Evolutionary conservation across 441 rosid species (phyloP), one percentile per base, ranked within the genome.

Genomic region (Sinapis alba): DNA sequence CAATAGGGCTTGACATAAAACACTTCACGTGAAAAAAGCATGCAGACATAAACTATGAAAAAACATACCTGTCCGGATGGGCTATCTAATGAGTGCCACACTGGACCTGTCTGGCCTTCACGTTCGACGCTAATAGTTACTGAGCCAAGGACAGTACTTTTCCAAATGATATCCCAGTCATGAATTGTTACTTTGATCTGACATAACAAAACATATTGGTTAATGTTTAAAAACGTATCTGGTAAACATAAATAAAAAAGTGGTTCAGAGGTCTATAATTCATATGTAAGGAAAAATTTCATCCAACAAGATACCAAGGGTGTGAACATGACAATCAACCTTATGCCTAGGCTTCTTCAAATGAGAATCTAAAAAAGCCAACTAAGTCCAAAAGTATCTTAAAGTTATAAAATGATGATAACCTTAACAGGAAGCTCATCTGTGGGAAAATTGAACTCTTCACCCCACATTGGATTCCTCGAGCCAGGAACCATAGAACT

Each of bases 101-200:
- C 84, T 63, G 97, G 90, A 67, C 87, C 93, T 73, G 93, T 91
- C 84, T 90, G 93, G 75, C 94, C 97, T 85, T 93, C 99, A 71
- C 82, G 86, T 76, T 93, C 97, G 80, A 96, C 89, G 58, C 83
- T 84, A 50, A 96, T 87, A 79, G 84, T 90, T 75, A 91, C 99
- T 41, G 99, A 90, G 82, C 99, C 99, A 76, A 96, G 97, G 75
- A 86, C 85, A 45, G 99, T 82, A 83, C 99, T 96, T 84, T 93
- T 96, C 99, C 99, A 96, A 77, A 96, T 89, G 74, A 96, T 93
- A 83, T 96, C 99, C 99, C 99, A 96, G 74, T 96, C 99, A 85
- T 93, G 91, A 84, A 96, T 93, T 50, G 98, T 90, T 63, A 93
- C 96, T 60, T 81, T 87, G 75, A 96, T 96, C 99, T 96, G 88